Evolutionary conservation across 1,139 yeast species (phyloP).

Genomic region (Taiozyma sp.): DNA sequence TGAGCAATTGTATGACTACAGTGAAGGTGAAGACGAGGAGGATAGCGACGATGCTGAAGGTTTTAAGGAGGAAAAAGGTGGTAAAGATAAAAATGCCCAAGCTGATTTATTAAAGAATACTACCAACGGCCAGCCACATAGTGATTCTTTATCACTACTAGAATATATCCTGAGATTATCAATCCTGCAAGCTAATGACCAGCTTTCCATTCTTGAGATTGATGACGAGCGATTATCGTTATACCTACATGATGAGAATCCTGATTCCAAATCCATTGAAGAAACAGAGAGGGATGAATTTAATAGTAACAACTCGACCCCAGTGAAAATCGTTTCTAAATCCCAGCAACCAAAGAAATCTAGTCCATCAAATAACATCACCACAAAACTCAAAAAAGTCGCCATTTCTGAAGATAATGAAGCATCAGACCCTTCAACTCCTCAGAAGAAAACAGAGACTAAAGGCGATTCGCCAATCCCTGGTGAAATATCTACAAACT

Average conservation of each 20-base stretch:
- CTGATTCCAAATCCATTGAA: slow-evolving; percentile 5
- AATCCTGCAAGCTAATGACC: slow-evolving; percentile 60
- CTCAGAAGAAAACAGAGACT: neutral
- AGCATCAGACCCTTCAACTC: neutral
- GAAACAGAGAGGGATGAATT: neutral
- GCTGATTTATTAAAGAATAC: neutral
- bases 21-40: slow-evolving; percentile 10
- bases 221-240: slow-evolving; percentile 63
- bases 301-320: slow-evolving; percentile 3
- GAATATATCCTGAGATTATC: slow-evolving; percentile 62
- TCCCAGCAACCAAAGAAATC: neutral
- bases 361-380: neutral
- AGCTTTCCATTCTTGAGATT: slow-evolving; percentile 45
- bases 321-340: slow-evolving; percentile 1
- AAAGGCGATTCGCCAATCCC: slow-evolving; percentile 8
- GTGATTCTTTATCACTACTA: slow-evolving; percentile 45
- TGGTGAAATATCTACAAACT: slow-evolving; percentile 6
- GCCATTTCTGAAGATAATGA: neutral
- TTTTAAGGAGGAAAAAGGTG: neutral
- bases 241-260: slow-evolving; percentile 56
- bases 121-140: slow-evolving; percentile 9
- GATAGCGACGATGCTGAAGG: slow-evolving; percentile 4
- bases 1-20: slow-evolving; percentile 23
- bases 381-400: slow-evolving; percentile 1
- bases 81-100: neutral